Conservation (phyloP, 352 stramenopile genomes). For the Globisporangium mamillatum region DNA sequence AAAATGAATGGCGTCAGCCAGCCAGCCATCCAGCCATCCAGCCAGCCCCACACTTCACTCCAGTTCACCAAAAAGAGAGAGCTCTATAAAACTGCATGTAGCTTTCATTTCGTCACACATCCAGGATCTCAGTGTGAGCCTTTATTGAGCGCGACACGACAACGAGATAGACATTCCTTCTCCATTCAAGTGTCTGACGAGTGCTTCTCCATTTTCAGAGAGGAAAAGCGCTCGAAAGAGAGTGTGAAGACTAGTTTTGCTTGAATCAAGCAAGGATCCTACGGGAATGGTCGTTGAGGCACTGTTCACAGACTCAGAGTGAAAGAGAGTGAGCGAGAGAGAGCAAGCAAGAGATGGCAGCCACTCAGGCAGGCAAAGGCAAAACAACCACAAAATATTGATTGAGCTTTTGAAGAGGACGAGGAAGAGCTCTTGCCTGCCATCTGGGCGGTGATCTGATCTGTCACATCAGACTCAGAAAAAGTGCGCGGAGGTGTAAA, state of each 20-base stretch:
- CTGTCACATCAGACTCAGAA: conserved; percentile 10
- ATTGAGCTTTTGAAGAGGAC: not conserved
- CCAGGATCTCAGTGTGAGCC: not conserved
- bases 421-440: not conserved
- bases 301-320: not conserved
- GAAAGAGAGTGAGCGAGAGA: not conserved
- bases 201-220: not conserved
- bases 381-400: not conserved
- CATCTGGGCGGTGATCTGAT: conserved; percentile 10
- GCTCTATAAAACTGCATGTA: too few species aligned
- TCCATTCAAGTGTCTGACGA: not conserved
- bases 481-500: conserved; percentile 5
- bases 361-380: not conserved
- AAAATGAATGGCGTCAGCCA: too few species aligned
- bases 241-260: not conserved
- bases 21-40: too few species aligned
- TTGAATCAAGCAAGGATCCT: not conserved
- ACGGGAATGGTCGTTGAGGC: not conserved
- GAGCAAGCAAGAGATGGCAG: conserved; percentile 1
- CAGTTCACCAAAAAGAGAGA: too few species aligned
- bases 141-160: too few species aligned
- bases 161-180: not conserved
- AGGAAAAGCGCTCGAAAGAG: not conserved
- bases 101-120: not conserved
- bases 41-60: too few species aligned